These are phyloP conservation scores for Vanrija humicola DNA, from an alignment of 1,284 basidiomycete species.

Conservation along the genomic window DNA sequence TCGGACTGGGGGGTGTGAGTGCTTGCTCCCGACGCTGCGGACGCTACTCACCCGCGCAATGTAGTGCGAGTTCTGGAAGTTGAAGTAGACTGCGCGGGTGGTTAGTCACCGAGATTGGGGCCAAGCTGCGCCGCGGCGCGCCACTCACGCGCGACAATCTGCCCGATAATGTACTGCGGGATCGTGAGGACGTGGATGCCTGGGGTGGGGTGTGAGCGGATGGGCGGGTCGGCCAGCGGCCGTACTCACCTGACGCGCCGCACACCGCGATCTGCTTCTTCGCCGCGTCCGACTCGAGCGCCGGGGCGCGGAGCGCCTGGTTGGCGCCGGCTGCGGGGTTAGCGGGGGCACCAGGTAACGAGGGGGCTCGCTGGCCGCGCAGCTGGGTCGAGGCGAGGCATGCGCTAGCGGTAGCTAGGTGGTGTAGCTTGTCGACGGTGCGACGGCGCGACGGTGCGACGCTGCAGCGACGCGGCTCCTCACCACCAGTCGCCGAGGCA, in stretches of 20 bases:
- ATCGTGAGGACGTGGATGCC: conserved; percentile 45
- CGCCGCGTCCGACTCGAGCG: conserved; percentile 23
- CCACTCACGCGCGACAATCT: conserved; percentile 32
- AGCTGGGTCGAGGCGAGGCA: too few relatives aligned
- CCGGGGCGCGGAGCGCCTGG: conserved; percentile 23
- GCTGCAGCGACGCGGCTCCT: too few relatives aligned
- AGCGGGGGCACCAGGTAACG: background rate
- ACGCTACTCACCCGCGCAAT: conserved; percentile 19
- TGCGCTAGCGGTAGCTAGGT: too few relatives aligned
- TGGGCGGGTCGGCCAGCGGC: background rate
- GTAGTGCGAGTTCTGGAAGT: conserved; percentile 28
- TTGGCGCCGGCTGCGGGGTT: conserved; percentile 35
- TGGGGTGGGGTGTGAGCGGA: conserved; percentile 2
- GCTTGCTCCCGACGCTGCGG: background rate
- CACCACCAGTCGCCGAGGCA: too few relatives aligned
- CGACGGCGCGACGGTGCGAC: too few relatives aligned
- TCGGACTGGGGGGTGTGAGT: conserved; percentile 2
- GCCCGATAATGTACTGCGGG: conserved; percentile 41
- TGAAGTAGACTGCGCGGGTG: conserved; percentile 25
- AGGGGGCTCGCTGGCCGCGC: too few relatives aligned
- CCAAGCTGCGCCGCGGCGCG: background rate
- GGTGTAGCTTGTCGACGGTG: too few relatives aligned
- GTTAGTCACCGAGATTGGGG: background rate
- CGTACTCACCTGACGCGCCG: conserved; percentile 26
- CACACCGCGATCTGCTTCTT: conserved; percentile 32